Evolutionary conservation across 2,329 filamentous ascomycete species (phyloP).

Genomic region (Teratosphaeria epicoccoides): DNA sequence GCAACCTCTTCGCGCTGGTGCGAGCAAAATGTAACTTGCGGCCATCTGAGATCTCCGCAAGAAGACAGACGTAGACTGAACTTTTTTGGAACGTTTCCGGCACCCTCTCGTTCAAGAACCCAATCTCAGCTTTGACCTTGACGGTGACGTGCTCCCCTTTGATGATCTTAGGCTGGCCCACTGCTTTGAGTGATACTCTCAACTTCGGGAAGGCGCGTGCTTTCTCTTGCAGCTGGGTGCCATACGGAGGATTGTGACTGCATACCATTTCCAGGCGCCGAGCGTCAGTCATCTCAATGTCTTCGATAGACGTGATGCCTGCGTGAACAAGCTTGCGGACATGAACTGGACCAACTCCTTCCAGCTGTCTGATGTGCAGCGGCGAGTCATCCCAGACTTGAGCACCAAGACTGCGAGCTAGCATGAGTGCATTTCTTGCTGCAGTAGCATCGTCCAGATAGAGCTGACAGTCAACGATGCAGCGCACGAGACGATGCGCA

Average conservation of each 20-base stretch:
- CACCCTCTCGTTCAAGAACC: constrained; percentile 57
- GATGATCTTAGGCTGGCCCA: constrained; percentile 32
- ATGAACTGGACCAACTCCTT: constrained; percentile 63
- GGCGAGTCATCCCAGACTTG: constrained; percentile 73
- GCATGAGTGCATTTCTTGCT: constrained; percentile 59
- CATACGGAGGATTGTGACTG: constrained; percentile 74
- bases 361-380: constrained; percentile 72
- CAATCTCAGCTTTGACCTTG: constrained; percentile 55
- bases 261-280: constrained; percentile 66
- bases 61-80: constrained; percentile 59
- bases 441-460: constrained; percentile 53
- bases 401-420: constrained; percentile 66
- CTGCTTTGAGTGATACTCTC: constrained; percentile 43
- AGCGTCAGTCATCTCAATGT: constrained; percentile 56
- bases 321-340: constrained; percentile 62
- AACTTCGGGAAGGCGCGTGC: constrained; percentile 63
- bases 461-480: constrained; percentile 64
- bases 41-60: constrained; percentile 62
- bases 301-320: constrained; percentile 60
- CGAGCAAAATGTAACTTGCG: constrained; percentile 57
- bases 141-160: constrained; percentile 42
- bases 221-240: constrained; percentile 54
- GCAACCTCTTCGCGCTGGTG: constrained; percentile 53
- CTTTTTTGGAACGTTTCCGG: constrained; percentile 53
- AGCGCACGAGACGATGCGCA: constrained; percentile 59